Evolutionary conservation across 805 yeast genomes (phyloP).

Genomic region (Lachancea meyersii): DNA sequence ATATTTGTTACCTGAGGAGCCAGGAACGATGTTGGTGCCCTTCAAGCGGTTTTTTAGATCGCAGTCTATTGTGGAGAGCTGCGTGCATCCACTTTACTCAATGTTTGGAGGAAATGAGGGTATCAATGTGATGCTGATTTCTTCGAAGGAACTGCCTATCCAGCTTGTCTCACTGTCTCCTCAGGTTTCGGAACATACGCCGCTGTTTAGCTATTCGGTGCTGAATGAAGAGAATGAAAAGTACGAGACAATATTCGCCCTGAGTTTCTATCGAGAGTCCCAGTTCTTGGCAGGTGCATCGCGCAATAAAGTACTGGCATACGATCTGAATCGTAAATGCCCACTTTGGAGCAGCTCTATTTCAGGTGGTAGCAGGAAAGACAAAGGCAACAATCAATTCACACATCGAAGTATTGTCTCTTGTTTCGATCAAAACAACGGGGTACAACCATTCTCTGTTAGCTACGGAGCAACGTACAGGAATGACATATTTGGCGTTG

Average conservation of each 20-base stretch:
- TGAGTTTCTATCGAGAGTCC: constrained; percentile 19
- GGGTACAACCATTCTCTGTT: not conserved
- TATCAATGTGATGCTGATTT: constrained; percentile 25
- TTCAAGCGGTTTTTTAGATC: constrained; percentile 31
- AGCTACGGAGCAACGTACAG: constrained; percentile 27
- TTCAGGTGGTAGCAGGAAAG: constrained; percentile 1
- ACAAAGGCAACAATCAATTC: constrained; percentile 11
- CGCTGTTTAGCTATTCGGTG: constrained; percentile 27
- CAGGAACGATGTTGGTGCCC: constrained; percentile 25
- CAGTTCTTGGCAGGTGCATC: constrained; percentile 32
- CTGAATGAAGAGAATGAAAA: constrained; percentile 31
- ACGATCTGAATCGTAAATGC: constrained; percentile 26
- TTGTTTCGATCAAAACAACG: constrained; percentile 19
- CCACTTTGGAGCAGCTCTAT: constrained; percentile 18
- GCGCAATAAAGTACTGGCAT: constrained; percentile 25
- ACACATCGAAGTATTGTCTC: constrained; percentile 24
- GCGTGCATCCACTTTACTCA: constrained; percentile 33
- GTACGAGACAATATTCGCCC: constrained; percentile 29
- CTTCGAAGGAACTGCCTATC: constrained; percentile 34
- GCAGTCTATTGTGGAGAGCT: constrained; percentile 30
- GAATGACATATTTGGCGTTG: constrained; percentile 25
- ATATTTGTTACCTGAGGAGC: constrained; percentile 32
- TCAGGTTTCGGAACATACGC: constrained; percentile 17
- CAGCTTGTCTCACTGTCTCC: constrained; percentile 26
- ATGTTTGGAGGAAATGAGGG: constrained; percentile 23